Conservation (phyloP, 1,284 basidiomycete genomes). For the Amylostereum chailletii region DNA sequence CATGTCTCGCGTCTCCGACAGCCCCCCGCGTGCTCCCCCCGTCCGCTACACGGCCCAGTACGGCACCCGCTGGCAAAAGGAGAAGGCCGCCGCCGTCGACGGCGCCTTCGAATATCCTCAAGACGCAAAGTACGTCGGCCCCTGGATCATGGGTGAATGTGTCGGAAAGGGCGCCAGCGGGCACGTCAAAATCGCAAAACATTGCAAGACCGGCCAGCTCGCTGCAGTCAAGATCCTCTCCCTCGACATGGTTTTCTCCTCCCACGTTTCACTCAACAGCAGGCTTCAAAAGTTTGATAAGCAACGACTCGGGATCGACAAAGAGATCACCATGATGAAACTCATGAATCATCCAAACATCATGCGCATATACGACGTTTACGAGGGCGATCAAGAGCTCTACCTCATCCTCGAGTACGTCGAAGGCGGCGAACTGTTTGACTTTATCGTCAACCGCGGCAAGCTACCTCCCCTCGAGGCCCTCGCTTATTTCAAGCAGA, state of each 20-base stretch:
- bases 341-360: slow-evolving; percentile 98
- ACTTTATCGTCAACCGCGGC: slow-evolving; percentile 90
- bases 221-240: slow-evolving; percentile 99
- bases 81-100: slow-evolving; percentile 64
- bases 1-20: slow-evolving; percentile 20
- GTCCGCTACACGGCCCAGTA: slow-evolving; percentile 57
- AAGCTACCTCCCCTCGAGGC: slow-evolving; percentile 80
- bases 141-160: slow-evolving; percentile 87
- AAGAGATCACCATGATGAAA: slow-evolving; percentile 99
- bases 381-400: slow-evolving; percentile 88
- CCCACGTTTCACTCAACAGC: slow-evolving; percentile 66
- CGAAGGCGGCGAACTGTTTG: slow-evolving; percentile 96
- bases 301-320: slow-evolving; percentile 86
- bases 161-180: slow-evolving; percentile 94
- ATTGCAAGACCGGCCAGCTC: slow-evolving; percentile 82
- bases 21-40: slow-evolving; percentile 59
- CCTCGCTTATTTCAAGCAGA: slow-evolving; percentile 93
- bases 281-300: slow-evolving; percentile 79
- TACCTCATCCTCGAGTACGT: slow-evolving; percentile 97
- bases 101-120: slow-evolving; percentile 65
- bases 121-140: slow-evolving; percentile 68
- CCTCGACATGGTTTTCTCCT: slow-evolving; percentile 73
- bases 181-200: slow-evolving; percentile 92
- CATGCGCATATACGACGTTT: slow-evolving; percentile 93
- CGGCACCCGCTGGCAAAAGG: slow-evolving; percentile 77